Percentiles rank a stretch among this genome's conserved stretches.
Evolutionary conservation across 2,329 filamentous ascomycete species (phyloP).

Genomic region (Fusarium equiseti): DNA sequence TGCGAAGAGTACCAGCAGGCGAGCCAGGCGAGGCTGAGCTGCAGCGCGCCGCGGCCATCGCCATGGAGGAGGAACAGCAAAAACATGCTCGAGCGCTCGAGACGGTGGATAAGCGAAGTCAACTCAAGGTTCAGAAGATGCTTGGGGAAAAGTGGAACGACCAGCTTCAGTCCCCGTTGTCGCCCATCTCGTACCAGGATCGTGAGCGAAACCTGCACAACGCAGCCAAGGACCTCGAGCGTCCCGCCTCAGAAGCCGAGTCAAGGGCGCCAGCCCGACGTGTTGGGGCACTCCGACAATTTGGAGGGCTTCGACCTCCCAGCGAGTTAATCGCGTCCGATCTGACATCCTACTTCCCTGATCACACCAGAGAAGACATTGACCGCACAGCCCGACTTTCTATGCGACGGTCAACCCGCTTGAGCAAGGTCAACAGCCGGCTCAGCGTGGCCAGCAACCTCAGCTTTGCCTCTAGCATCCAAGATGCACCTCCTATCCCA

Average conservation of each 20-base stretch:
- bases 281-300: slow-evolving; percentile 75
- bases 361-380: slow-evolving; percentile 93
- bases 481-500: slow-evolving; percentile 93
- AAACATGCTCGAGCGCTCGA: slow-evolving; percentile 74
- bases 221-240: slow-evolving; percentile 68
- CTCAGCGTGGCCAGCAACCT: slow-evolving; percentile 94
- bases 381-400: slow-evolving; percentile 95
- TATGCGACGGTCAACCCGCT: slow-evolving; percentile 86
- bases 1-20: slow-evolving; percentile 91
- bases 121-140: slow-evolving; percentile 88
- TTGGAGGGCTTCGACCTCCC: slow-evolving; percentile 91
- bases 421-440: slow-evolving; percentile 93
- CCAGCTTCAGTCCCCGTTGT: slow-evolving; percentile 84
- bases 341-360: slow-evolving; percentile 95
- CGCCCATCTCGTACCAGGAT: slow-evolving; percentile 79
- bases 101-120: slow-evolving; percentile 78
- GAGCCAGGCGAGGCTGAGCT: slow-evolving; percentile 90
- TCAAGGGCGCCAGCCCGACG: slow-evolving; percentile 56
- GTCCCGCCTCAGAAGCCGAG: slow-evolving; percentile 64
- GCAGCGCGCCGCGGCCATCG: slow-evolving; percentile 87
- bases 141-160: slow-evolving; percentile 89
- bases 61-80: slow-evolving; percentile 85
- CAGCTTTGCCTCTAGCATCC: slow-evolving; percentile 91
- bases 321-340: slow-evolving; percentile 98
- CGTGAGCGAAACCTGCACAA: slow-evolving; percentile 75